Evolutionary conservation across 1,284 basidiomycete species (phyloP).

Genomic region (Heterobasidion occidentale): DNA sequence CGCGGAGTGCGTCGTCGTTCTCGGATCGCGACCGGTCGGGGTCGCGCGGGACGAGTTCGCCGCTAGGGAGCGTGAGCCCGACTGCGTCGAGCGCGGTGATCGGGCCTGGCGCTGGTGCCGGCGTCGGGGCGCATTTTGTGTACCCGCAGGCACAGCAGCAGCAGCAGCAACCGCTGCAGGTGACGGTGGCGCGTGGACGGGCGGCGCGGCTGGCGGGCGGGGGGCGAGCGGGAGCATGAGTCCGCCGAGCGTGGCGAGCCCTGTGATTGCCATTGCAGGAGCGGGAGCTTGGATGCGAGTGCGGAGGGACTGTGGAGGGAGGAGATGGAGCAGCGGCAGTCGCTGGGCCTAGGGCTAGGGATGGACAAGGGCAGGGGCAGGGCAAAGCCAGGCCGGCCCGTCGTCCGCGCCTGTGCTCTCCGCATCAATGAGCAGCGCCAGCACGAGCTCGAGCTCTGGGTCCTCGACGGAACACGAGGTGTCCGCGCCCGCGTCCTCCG

Average conservation of each 20-base stretch:
- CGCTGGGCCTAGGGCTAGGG: not conserved
- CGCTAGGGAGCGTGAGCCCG: slow-evolving; percentile 36
- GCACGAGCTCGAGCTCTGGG: not conserved
- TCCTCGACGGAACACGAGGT: not conserved
- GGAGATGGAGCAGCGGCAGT: not conserved
- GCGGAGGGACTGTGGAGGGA: not conserved
- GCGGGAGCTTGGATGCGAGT: not conserved
- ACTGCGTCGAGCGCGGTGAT: slow-evolving; percentile 43
- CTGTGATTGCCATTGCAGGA: not conserved
- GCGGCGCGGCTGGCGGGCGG: slow-evolving; percentile 14
- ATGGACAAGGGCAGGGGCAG: not conserved
- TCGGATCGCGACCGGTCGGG: slow-evolving; percentile 37
- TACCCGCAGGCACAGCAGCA: no score
- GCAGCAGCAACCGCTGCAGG: no score
- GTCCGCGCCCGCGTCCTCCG: not conserved
- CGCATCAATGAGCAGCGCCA: not conserved
- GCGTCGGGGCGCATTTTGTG: slow-evolving; percentile 10
- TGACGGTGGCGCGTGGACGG: slow-evolving; percentile 20
- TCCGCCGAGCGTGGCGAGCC: not conserved
- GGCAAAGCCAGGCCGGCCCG: not conserved
- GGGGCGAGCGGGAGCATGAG: not conserved
- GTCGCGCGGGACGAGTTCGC: slow-evolving; percentile 29
- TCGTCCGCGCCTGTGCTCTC: not conserved
- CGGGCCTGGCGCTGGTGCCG: slow-evolving; percentile 24
- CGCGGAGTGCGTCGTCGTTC: slow-evolving; percentile 37